Conservation (phyloP, 1,284 basidiomycete species). For the Cyathus pygmaeus region DNA sequence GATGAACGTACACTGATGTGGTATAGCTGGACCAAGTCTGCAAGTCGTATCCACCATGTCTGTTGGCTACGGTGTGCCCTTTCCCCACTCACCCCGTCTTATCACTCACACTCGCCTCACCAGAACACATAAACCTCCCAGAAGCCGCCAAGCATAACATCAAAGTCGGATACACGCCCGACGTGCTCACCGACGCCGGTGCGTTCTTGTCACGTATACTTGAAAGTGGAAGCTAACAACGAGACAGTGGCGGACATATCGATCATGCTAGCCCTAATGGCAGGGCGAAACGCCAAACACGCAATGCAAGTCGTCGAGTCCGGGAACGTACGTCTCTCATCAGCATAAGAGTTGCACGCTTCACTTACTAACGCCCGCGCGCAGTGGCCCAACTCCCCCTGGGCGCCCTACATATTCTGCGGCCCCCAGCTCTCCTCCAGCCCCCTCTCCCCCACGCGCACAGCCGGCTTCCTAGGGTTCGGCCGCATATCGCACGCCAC, state of each 20-base stretch:
- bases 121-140: conserved; percentile 85
- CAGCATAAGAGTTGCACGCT: neutral
- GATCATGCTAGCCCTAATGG: conserved; percentile 92
- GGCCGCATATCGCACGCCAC: conserved; percentile 91
- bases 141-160: conserved; percentile 74
- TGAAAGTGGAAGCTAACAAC: too few species aligned
- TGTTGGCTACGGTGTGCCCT: conserved; percentile 80
- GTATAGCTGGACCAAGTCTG: conserved; percentile 74
- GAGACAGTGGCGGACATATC: conserved; percentile 92
- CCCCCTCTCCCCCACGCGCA: conserved; percentile 62
- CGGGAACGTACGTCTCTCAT: conserved; percentile 63
- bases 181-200: conserved; percentile 90
- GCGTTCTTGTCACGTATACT: conserved; percentile 5
- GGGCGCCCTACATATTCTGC: conserved; percentile 85
- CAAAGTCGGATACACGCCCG: conserved; percentile 90
- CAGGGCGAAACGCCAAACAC: conserved; percentile 79
- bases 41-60: conserved; percentile 90
- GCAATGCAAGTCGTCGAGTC: conserved; percentile 72
- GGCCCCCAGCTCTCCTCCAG: conserved; percentile 80
- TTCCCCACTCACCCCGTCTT: too few species aligned
- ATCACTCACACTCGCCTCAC: too few species aligned
- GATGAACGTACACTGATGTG: conserved; percentile 1
- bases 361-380: neutral
- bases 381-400: conserved; percentile 73
- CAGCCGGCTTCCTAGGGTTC: conserved; percentile 92